Percentiles rank a stretch among this genome's conserved stretches.
Conservation (phyloP, 441 rosid genomes). For the Biscutella laevigata region DNA sequence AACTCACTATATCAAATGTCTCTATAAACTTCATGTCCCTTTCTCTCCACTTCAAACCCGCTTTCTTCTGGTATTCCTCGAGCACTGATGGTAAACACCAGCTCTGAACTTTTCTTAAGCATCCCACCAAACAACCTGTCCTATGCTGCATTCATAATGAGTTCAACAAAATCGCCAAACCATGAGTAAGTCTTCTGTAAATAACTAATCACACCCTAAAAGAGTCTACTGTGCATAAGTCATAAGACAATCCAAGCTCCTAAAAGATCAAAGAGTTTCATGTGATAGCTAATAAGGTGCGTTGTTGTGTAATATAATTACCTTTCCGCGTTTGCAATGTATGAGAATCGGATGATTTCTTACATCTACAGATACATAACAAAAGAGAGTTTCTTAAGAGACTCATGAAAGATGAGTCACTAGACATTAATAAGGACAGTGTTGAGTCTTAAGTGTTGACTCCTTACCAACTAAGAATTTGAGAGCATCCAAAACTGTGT, state of each 20-base stretch:
- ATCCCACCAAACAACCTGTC: constrained; percentile 84
- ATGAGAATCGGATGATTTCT: constrained; percentile 85
- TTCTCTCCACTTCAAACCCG: constrained; percentile 57
- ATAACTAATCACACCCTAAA: background rate
- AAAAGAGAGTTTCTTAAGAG: too few relatives aligned
- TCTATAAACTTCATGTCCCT: constrained; percentile 59
- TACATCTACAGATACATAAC: too few relatives aligned
- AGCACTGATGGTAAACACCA: constrained; percentile 76
- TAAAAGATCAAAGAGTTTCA: background rate
- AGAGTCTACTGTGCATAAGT: background rate
- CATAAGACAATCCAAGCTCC: background rate
- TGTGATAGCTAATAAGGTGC: background rate
- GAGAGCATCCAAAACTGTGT: constrained; percentile 56
- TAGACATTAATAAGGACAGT: too few relatives aligned
- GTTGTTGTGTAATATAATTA: background rate
- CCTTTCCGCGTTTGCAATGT: constrained; percentile 94
- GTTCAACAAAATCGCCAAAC: constrained; percentile 5
- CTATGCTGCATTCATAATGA: constrained; percentile 57
- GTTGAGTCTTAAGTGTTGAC: too few relatives aligned
- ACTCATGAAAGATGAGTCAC: background rate
- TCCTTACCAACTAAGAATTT: constrained; percentile 64
- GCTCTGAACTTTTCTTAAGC: constrained; percentile 77
- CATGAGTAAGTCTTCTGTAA: too few relatives aligned
- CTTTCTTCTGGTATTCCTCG: constrained; percentile 67
- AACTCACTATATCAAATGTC: constrained; percentile 35